phyloP scores from a whole-genome alignment of 768 basidiomycete species.

The Royoungia palumana region DNA sequence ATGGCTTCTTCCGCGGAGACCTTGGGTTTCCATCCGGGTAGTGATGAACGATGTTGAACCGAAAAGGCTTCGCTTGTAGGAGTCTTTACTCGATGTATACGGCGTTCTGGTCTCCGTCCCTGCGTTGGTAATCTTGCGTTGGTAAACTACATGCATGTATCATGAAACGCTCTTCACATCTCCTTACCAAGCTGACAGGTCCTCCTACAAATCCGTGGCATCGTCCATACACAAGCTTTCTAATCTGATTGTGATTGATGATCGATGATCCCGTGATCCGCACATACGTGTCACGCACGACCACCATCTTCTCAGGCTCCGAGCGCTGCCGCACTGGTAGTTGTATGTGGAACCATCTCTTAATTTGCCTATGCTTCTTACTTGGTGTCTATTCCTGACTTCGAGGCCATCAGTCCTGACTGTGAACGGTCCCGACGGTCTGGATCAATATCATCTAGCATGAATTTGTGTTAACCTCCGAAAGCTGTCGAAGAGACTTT shows the following conservation, averaged over 20 bases:
- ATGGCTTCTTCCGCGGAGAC: constrained; percentile 11
- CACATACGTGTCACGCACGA: constrained; percentile 1
- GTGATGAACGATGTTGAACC: not conserved
- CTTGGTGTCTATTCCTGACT: constrained; percentile 7
- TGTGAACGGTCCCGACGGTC: not conserved
- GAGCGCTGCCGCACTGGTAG: constrained; percentile 17
- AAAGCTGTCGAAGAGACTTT: constrained; percentile 1
- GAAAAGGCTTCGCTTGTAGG: constrained; percentile 2
- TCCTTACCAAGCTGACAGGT: not conserved
- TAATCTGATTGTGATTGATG: constrained; percentile 4
- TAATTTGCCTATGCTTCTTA: constrained; percentile 11
- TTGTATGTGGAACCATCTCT: not conserved
- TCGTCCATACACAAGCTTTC: not conserved
- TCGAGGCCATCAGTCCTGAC: constrained; percentile 1
- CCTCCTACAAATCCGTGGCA: not conserved
- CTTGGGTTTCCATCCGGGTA: constrained; percentile 1
- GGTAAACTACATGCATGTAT: not conserved
- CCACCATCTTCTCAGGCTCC: not conserved
- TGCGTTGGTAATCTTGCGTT: not conserved
- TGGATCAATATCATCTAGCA: constrained; percentile 2
- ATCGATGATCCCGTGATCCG: constrained; percentile 14
- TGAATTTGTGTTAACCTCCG: not conserved
- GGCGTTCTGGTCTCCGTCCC: not conserved
- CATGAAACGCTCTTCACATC: not conserved
- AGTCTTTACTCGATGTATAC: not conserved